These are phyloP conservation scores for Zopfochytrium polystomum DNA, from an alignment of 371 early-diverging fungal species.

Conservation along the genomic window DNA sequence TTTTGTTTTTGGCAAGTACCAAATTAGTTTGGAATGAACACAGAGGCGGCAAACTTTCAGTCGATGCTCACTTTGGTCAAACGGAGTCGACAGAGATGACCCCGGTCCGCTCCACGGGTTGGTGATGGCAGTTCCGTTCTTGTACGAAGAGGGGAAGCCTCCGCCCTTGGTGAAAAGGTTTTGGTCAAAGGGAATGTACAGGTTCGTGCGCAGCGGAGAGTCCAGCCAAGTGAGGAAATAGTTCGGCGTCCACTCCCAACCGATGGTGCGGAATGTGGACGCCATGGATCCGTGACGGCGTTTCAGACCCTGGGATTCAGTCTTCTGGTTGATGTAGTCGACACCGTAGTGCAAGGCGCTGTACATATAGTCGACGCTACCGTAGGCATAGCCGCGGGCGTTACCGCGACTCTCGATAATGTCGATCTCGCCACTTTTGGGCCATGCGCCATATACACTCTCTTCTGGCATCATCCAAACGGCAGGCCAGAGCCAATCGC, in stretches of 20 bases:
- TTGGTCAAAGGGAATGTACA: slow-evolving; percentile 48
- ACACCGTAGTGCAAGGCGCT: slow-evolving; percentile 64
- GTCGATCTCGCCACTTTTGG: slow-evolving; percentile 56
- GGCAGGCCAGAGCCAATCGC: slow-evolving; percentile 69
- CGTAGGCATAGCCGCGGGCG: slow-evolving; percentile 40
- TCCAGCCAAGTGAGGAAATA: slow-evolving; percentile 63
- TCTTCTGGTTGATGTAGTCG: slow-evolving; percentile 7
- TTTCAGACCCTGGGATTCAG: slow-evolving; percentile 33
- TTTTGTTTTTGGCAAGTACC: not conserved
- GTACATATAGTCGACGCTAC: slow-evolving; percentile 47
- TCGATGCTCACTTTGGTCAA: slow-evolving; percentile 40
- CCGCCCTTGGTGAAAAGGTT: not conserved
- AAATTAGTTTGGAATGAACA: not conserved
- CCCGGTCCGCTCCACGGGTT: slow-evolving; percentile 57
- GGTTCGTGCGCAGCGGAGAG: slow-evolving; percentile 39
- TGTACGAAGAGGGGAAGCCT: slow-evolving; percentile 35
- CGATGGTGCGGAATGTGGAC: slow-evolving; percentile 47
- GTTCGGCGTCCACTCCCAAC: slow-evolving; percentile 63
- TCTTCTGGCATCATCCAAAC: slow-evolving; percentile 61
- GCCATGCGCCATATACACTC: slow-evolving; percentile 64
- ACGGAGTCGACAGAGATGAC: slow-evolving; percentile 54
- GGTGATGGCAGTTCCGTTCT: slow-evolving; percentile 31
- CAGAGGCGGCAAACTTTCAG: not conserved
- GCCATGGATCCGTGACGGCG: slow-evolving; percentile 29
- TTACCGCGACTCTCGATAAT: slow-evolving; percentile 61